Evolutionary conservation across 148 eudicot genomes (phyloP).

Genomic region (Drosera capensis): DNA sequence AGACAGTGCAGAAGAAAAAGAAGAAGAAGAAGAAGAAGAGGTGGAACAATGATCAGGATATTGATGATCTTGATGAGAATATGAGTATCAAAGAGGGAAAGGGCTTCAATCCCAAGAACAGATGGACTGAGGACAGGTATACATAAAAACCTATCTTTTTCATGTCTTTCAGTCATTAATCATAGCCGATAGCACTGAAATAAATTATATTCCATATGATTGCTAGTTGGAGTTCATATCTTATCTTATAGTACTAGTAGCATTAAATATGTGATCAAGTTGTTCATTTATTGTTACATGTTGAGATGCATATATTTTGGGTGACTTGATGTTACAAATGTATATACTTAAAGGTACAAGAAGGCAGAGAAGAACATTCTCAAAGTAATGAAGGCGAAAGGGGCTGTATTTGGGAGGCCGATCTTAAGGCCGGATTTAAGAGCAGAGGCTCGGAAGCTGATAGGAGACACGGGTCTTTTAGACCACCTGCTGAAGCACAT

Average conservation of each 20-base stretch:
- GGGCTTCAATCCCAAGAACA: constrained; percentile 28
- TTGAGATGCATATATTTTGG: background rate
- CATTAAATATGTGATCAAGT: no score
- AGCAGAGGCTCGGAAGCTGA: constrained; percentile 60
- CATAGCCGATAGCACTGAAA: background rate
- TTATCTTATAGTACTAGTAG: background rate
- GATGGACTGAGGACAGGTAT: constrained; percentile 84
- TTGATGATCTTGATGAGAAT: no score
- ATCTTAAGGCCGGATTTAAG: constrained; percentile 63
- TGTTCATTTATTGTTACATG: background rate
- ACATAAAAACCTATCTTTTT: background rate
- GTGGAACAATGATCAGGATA: constrained; percentile 14
- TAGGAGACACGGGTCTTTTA: constrained; percentile 84
- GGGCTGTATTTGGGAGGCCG: constrained; percentile 46
- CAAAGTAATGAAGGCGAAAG: constrained; percentile 64
- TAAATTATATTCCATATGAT: background rate
- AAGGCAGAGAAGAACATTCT: constrained; percentile 58
- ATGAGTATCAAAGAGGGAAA: constrained; percentile 16
- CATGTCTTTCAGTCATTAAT: background rate
- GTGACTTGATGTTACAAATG: background rate
- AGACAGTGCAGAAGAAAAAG: no score
- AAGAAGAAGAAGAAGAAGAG: constrained; percentile 17
- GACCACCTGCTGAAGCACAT: constrained; percentile 91
- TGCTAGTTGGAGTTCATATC: background rate
- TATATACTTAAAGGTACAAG: constrained; percentile 39